Conservation (phyloP, 805 yeast genomes). For the Pichia exigua region DNA sequence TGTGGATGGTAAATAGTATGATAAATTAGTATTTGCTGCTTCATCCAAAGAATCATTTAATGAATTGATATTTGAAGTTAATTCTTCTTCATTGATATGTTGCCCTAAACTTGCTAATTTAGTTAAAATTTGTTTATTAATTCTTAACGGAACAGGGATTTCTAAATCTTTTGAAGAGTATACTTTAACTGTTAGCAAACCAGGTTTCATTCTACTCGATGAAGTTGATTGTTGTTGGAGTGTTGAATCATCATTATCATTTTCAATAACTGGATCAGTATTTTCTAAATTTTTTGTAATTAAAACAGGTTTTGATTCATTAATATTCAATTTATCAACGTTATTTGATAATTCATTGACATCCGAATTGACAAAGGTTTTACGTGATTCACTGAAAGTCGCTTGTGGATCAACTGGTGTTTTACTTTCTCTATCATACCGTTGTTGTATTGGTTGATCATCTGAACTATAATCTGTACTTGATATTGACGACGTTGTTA, state of each 20-base stretch:
- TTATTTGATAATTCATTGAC: background rate
- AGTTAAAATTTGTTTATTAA: conserved; percentile 54
- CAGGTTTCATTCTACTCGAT: conserved; percentile 38
- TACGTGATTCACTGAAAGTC: conserved; percentile 5
- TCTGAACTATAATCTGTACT: conserved; percentile 1
- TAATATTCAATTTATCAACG: conserved; percentile 2
- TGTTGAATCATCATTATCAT: conserved; percentile 8
- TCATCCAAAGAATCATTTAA: conserved; percentile 25
- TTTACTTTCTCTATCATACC: conserved; percentile 6
- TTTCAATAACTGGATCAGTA: conserved; percentile 28
- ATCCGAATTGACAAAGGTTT: conserved; percentile 3
- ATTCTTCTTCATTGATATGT: conserved; percentile 27
- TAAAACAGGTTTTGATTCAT: conserved; percentile 12
- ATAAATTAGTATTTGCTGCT: conserved; percentile 21
- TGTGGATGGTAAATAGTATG: conserved; percentile 38
- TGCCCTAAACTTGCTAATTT: conserved; percentile 57
- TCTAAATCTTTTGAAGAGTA: conserved; percentile 60
- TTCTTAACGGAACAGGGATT: conserved; percentile 63
- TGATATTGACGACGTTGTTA: background rate
- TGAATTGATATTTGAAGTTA: conserved; percentile 27
- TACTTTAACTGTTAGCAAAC: conserved; percentile 69
- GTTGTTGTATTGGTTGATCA: background rate
- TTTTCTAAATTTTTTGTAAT: conserved; percentile 23
- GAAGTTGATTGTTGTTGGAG: background rate
- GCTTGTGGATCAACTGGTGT: conserved; percentile 16